Base-by-base conservation (phyloP, 1,284 basidiomycete species). In the Dichomitus squalens region DNA sequence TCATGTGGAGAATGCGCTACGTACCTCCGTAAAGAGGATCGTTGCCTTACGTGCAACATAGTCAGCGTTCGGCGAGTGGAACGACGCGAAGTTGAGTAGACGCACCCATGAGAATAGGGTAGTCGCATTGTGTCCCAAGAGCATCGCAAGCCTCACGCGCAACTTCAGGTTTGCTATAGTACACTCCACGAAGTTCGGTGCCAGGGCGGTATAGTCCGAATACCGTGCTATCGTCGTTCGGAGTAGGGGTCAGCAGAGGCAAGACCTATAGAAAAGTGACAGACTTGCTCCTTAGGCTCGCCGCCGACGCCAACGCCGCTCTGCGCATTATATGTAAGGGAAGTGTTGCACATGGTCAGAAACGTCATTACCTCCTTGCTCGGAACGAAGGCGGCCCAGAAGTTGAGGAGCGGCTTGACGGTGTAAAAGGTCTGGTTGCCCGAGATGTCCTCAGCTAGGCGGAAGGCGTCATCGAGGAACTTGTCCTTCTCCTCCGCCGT, bases 191-290 rank as follows among this genome's bases (percentile, higher is more conserved):
- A 4, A 95, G 78, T 68, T 94, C 92, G 2, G 87, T 87, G 2
- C 91, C 92, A 57, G 87, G 82, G 33, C 92, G 80, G 70, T 92
- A 94, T 4, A 94, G 75, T 4, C 92, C 92, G 66, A 88, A 94
- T 0, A 85, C 77, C 1, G 90, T 91, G 62, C 88, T 91, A 60
- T 0, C 2, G 33, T 12, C 47, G n/a, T 43, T 33, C 41, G 46
- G 9, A 40, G 25, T 9, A 31, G 27, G 11, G 7, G 55, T 51
- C n/a, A 63, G 50, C 3, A 33, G 7, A 16, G 12, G 29, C n/a
- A 33, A 47, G 14, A 39, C 27, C 33, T 35, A 29, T 36, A 18
- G 7, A 11, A 3, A 16, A 36, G 20, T 20, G 7, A 25, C 6
- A 18, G 16, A 52, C 80, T 61, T 66, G 91, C 84, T 89, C 79